Conservation (phyloP, 202 grass and related monocot genomes). For the Carex arenaria region DNA sequence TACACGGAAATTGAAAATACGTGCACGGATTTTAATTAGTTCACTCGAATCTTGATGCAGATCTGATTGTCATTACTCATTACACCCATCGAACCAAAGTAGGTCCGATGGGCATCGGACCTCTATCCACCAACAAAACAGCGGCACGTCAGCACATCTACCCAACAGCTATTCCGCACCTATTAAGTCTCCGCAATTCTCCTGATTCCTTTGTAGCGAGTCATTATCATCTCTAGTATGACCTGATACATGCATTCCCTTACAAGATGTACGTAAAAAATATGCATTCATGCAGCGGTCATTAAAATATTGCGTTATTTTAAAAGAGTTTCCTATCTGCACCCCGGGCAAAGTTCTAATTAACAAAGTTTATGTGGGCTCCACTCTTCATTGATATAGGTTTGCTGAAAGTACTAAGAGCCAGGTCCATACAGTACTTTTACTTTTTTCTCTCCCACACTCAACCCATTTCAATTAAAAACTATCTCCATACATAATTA, state of each 20-base stretch:
- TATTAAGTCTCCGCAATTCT: not conserved
- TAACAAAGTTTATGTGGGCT: not conserved
- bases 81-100: too few species aligned
- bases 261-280: not conserved
- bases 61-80: too few species aligned
- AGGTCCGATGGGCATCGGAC: too few species aligned
- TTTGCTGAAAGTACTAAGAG: not conserved
- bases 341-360: not conserved
- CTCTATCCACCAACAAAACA: not conserved
- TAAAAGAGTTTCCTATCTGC: not conserved
- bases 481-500: not conserved
- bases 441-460: not conserved
- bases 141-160: not conserved
- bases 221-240: not conserved
- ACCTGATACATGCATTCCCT: not conserved
- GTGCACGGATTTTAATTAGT: too few species aligned
- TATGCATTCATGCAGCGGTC: not conserved
- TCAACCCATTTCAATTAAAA: constrained; percentile 5
- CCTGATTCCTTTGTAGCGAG: not conserved
- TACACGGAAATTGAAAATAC: too few species aligned
- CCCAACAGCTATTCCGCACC: not conserved
- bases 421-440: not conserved
- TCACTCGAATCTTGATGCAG: too few species aligned
- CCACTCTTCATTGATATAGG: not conserved
- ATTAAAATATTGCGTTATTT: not conserved